phyloP scores from a whole-genome alignment of 495 filamentous ascomycete species.

The Xylaria acuta region DNA sequence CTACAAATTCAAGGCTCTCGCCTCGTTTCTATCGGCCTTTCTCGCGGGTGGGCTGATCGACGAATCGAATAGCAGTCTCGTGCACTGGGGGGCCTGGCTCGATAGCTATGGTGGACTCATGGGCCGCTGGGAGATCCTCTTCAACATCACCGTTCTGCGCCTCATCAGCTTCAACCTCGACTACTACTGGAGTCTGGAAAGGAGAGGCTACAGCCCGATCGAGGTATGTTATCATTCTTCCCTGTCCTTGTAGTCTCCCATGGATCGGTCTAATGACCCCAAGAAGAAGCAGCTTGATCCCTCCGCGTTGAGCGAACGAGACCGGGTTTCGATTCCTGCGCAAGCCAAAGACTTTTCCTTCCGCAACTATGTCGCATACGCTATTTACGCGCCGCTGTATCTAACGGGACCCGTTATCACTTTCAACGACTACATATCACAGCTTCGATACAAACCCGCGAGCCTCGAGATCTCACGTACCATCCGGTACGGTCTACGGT shows the following conservation, averaged over 20 bases:
- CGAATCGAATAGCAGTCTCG: conserved; percentile 45
- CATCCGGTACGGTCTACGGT: conserved; percentile 80
- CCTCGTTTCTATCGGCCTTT: conserved; percentile 53
- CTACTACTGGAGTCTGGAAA: conserved; percentile 88
- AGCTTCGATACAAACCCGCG: conserved; percentile 70
- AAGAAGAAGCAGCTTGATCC: conserved; percentile 99
- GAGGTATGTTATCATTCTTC: conserved; percentile 72
- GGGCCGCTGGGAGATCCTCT: conserved; percentile 90
- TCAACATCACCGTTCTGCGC: conserved; percentile 94
- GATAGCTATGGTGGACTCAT: conserved; percentile 83
- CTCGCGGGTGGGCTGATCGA: conserved; percentile 39
- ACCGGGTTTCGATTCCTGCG: conserved; percentile 80
- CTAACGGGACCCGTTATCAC: conserved; percentile 91
- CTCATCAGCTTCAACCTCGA: conserved; percentile 97
- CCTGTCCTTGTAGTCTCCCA: neutral
- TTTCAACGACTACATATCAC: conserved; percentile 97
- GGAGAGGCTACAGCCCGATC: conserved; percentile 67
- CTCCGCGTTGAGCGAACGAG: conserved; percentile 80
- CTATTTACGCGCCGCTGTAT: conserved; percentile 91
- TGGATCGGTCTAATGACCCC: conserved; percentile 61
- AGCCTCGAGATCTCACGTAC: conserved; percentile 72
- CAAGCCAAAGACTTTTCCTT: conserved; percentile 74
- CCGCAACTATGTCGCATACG: conserved; percentile 84
- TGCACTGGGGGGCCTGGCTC: conserved; percentile 67
- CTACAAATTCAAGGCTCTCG: conserved; percentile 72